phyloP scores from a whole-genome alignment of 129 eudicot genomes.

The Chrysanthemum seticuspe region DNA sequence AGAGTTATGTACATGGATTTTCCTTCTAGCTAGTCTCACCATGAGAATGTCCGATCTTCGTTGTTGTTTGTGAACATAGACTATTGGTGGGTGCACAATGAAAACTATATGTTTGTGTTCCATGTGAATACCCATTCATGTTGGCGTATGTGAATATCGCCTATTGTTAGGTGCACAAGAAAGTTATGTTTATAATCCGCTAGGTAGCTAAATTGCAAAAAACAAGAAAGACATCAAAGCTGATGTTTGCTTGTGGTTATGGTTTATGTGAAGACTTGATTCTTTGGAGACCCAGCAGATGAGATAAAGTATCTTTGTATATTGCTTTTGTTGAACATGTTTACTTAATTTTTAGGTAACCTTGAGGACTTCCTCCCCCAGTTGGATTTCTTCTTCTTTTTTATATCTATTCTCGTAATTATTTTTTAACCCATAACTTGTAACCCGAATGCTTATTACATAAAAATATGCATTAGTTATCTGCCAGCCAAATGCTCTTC shows the following conservation, averaged over 20 bases:
- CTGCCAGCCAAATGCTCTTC: no score
- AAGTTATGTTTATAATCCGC: background rate
- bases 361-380: background rate
- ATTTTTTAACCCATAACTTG: background rate
- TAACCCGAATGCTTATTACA: background rate
- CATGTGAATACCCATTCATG: background rate
- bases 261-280: constrained; percentile 24
- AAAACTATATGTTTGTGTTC: background rate
- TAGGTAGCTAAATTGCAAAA: background rate
- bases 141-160: background rate
- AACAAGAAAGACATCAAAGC: constrained; percentile 11
- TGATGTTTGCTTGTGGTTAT: constrained; percentile 34
- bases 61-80: background rate
- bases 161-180: background rate
- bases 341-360: constrained; percentile 36
- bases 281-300: constrained; percentile 3
- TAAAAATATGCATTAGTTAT: background rate
- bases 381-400: background rate
- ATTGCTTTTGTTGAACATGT: constrained; percentile 24
- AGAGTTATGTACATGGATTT: background rate
- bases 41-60: background rate
- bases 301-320: constrained; percentile 16
- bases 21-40: background rate
- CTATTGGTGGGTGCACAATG: background rate
- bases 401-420: background rate